Evolutionary conservation across 345 rosid species (phyloP).

Genomic region (Erucastrum elatum): DNA sequence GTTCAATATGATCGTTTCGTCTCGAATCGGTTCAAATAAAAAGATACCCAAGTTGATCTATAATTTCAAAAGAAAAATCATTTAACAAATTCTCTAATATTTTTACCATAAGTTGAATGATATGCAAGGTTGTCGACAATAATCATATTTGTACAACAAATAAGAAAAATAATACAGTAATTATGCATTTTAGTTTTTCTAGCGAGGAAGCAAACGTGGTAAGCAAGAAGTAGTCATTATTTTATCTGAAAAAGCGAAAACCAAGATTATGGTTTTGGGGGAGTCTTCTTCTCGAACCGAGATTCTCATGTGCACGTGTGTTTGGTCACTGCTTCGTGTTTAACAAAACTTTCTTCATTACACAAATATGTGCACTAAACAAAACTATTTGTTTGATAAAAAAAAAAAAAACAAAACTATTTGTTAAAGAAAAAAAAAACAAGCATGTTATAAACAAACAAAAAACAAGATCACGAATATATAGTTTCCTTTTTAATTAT

Average conservation of each 20-base stretch:
- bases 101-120: neutral
- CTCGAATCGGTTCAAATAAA: neutral
- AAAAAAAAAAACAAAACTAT: neutral
- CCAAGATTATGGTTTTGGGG: conserved; percentile 37
- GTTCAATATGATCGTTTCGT: neutral
- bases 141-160: neutral
- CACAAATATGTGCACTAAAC: conserved; percentile 1
- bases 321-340: conserved; percentile 46
- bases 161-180: neutral
- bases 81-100: neutral
- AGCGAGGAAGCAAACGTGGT: conserved; percentile 19
- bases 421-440: neutral
- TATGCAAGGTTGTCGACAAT: neutral
- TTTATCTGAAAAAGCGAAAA: conserved; percentile 21
- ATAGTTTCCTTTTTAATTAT: neutral
- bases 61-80: neutral
- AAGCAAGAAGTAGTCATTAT: conserved; percentile 27
- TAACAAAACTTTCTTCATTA: conserved; percentile 35
- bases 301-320: conserved; percentile 45
- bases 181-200: neutral
- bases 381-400: neutral
- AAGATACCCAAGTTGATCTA: neutral
- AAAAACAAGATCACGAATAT: neutral
- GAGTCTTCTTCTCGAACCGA: conserved; percentile 44
- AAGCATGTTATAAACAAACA: neutral